Percentiles rank a stretch among this genome's conserved stretches.
phyloP scores from a whole-genome alignment of 2,329 filamentous ascomycete genomes.

The Calonectria henricotiae region DNA sequence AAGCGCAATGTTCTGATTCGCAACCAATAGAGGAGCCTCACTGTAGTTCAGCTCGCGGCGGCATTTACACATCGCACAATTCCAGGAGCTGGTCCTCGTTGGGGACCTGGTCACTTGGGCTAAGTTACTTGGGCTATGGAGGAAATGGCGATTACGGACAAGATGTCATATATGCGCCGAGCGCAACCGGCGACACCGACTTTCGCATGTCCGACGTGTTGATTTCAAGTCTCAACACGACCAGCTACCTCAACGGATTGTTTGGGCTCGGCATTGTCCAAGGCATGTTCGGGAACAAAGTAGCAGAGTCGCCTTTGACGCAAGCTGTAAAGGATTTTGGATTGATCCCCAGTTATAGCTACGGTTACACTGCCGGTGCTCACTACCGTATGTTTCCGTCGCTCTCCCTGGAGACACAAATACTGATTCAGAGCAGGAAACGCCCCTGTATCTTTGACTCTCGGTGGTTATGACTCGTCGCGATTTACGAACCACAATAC shows the following conservation, averaged over 20 bases:
- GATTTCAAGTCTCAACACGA: slow-evolving; percentile 70
- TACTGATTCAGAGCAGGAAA: slow-evolving; percentile 53
- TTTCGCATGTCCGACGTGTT: slow-evolving; percentile 65
- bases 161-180: slow-evolving; percentile 65
- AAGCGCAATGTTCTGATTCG: slow-evolving; percentile 16
- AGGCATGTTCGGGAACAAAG: slow-evolving; percentile 67
- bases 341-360: slow-evolving; percentile 80
- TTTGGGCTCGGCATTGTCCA: slow-evolving; percentile 72
- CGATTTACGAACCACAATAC: slow-evolving; percentile 75
- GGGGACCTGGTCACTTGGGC: slow-evolving; percentile 74
- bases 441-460: slow-evolving; percentile 72
- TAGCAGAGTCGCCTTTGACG: slow-evolving; percentile 69
- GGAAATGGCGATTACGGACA: slow-evolving; percentile 78
- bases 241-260: slow-evolving; percentile 69
- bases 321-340: slow-evolving; percentile 73
- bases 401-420: neutral
- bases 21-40: slow-evolving; percentile 62
- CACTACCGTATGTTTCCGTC: slow-evolving; percentile 72
- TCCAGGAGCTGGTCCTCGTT: slow-evolving; percentile 74
- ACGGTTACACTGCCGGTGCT: slow-evolving; percentile 84
- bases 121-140: slow-evolving; percentile 71
- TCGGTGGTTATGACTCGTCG: slow-evolving; percentile 80
- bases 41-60: slow-evolving; percentile 73
- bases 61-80: slow-evolving; percentile 68
- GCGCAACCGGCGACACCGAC: slow-evolving; percentile 58